Evolutionary conservation across 2,329 filamentous ascomycete species (phyloP), one percentile per base, ranked within the genome.

Genomic region (Venturiaceae sp.): DNA sequence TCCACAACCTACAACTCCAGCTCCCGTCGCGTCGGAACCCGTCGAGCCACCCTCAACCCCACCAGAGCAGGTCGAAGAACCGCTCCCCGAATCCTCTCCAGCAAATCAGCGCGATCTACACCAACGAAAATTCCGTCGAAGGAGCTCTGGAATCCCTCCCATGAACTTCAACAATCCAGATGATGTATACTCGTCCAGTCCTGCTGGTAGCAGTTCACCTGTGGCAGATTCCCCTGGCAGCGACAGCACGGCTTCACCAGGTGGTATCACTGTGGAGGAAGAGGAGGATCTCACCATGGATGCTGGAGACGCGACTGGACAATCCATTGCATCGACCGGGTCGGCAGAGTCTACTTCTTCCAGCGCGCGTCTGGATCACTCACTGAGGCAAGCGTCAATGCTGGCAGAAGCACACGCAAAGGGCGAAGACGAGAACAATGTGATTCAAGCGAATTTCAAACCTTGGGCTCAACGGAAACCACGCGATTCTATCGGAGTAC

Each of bases 261-360:
- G 79, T 5, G 80, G 80, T 44, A 79, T 82, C 28, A 78, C 77
- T 36, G 79, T 80, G 57, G 76, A 87, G 62, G 86, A 89, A 46
- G 85, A 86, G 54, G 87, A 89, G 63, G 87, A 84, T 32, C 92
- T 88, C 0, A 86, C 89, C 71, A 90, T 92, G 84, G 89, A 92
- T 61, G 70, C 67, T 37, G 75, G 70, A 59, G 88, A 92, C 19
- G 39, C 41, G 64, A 81, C 86, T 62, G 83, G 83, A 33, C 85
- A 83, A 28, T 88, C 87, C 16, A 74, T 83, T 47, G 81, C 78
- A 47, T 88, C 87, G 9, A 77, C 79, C 2, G 80, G 81, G 28
- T 83, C 82, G 23, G 75, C 71, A 8, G 71, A 77, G 61, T 80
- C 77, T 50, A 85, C 82, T 19, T 83, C 83, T 19, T 89, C 88